phyloP scores from a whole-genome alignment of 208 protist genomes.

The Leishmania guyanensis region DNA sequence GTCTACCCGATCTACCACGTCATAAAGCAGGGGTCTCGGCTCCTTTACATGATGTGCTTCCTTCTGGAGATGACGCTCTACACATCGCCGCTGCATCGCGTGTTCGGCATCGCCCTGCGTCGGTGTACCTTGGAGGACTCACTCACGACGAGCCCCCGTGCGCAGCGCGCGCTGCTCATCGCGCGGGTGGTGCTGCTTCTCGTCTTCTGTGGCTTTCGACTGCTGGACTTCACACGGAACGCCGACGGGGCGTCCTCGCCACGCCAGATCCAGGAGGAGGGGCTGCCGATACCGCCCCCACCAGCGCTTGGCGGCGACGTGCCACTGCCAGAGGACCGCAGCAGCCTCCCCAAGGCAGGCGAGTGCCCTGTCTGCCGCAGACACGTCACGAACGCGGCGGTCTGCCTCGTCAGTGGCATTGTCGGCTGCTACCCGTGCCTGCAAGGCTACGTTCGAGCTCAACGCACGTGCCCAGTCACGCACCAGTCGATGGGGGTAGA shows the following conservation, averaged over 20 bases:
- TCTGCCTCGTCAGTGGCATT: conserved; percentile 64
- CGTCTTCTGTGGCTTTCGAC: conserved; percentile 65
- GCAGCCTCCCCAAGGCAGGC: conserved; percentile 40
- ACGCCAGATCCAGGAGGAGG: conserved; percentile 27
- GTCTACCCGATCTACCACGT: conserved; percentile 65
- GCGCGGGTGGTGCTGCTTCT: conserved; percentile 63
- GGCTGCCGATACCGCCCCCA: conserved; percentile 65
- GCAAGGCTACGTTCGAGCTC: conserved; percentile 43
- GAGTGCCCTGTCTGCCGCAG: conserved; percentile 69
- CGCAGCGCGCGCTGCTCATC: conserved; percentile 51
- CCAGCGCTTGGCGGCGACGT: conserved; percentile 69
- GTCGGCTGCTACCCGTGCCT: conserved; percentile 88
- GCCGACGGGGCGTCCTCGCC: conserved; percentile 21
- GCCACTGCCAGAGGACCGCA: conserved; percentile 21
- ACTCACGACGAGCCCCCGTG: conserved; percentile 37
- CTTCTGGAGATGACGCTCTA: conserved; percentile 77
- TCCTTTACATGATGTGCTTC: conserved; percentile 65
- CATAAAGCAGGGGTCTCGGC: conserved; percentile 28
- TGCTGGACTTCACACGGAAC: conserved; percentile 59
- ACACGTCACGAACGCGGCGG: conserved; percentile 66
- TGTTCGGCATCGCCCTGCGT: conserved; percentile 62
- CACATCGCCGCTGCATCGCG: conserved; percentile 47
- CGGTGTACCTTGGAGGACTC: conserved; percentile 49
- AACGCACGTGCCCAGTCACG: conserved; percentile 68
- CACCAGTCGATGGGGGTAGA: conserved; percentile 41